Evolutionary conservation across 1,139 yeast genomes (phyloP).

Genomic region (Magnusiomyces clavatus): DNA sequence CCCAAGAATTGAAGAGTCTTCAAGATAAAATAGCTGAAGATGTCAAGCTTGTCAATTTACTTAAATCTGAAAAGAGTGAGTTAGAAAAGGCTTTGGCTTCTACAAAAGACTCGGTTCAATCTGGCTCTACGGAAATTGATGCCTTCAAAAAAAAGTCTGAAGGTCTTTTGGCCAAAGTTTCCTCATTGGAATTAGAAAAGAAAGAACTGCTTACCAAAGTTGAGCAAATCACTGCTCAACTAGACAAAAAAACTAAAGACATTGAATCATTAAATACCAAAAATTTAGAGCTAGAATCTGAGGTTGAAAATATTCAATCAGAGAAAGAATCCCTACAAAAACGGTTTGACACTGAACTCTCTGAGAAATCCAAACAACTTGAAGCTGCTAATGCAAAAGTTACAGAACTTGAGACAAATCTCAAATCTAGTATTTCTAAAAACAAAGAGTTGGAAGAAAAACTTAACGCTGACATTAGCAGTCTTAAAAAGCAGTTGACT

Average conservation of each 20-base stretch:
- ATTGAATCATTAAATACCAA: slow-evolving; percentile 5
- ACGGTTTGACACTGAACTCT: neutral
- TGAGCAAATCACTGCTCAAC: neutral
- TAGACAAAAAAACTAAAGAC: neutral
- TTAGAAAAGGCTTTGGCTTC: slow-evolving; percentile 1
- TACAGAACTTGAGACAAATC: slow-evolving; percentile 1
- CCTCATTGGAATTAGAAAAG: neutral
- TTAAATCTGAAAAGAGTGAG: slow-evolving; percentile 5
- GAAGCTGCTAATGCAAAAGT: no score
- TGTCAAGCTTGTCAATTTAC: neutral
- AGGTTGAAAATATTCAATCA: slow-evolving; percentile 1
- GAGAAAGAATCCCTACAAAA: slow-evolving; percentile 6
- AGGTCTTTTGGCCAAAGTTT: neutral
- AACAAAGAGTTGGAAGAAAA: no score
- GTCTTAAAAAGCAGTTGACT: neutral
- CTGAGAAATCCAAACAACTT: no score
- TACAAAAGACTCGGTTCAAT: neutral
- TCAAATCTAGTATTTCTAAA: slow-evolving; percentile 1
- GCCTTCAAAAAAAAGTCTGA: neutral
- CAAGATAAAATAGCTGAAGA: neutral
- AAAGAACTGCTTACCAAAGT: slow-evolving; percentile 4
- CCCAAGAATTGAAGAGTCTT: neutral
- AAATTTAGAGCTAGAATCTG: slow-evolving; percentile 4
- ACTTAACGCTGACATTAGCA: no score
- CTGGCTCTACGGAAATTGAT: neutral